These are phyloP conservation scores for Phialophora chinensis DNA, from an alignment of 2,329 filamentous ascomycete species.

Conservation along the genomic window DNA sequence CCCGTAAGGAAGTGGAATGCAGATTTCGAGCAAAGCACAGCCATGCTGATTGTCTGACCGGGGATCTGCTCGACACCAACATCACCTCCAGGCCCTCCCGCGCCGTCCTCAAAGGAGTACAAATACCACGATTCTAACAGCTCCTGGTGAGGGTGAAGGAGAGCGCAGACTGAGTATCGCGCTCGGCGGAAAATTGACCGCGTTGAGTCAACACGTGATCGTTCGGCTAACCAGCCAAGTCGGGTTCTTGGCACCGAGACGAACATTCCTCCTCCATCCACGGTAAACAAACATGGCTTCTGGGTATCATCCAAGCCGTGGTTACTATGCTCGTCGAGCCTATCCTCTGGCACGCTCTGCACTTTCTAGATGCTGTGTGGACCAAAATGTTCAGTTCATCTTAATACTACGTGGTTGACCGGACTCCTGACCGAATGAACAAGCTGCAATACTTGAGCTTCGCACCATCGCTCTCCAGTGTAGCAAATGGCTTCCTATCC, in stretches of 20 bases:
- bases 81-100: conserved; percentile 30
- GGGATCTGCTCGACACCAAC: conserved; percentile 16
- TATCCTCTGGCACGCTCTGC: neutral
- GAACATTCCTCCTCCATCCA: neutral
- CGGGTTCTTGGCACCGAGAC: neutral
- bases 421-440: neutral
- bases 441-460: neutral
- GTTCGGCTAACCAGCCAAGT: neutral
- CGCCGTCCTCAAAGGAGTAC: conserved; percentile 5
- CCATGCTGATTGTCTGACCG: conserved; percentile 10
- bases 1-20: conserved; percentile 10
- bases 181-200: neutral
- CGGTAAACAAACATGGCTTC: neutral
- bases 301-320: neutral
- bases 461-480: neutral
- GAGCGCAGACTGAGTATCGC: neutral
- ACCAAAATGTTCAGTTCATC: neutral
- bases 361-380: neutral
- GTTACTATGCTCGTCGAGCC: neutral
- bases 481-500: neutral
- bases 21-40: conserved; percentile 22
- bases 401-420: neutral
- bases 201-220: neutral
- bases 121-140: neutral
- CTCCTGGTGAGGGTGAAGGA: neutral